These are phyloP conservation scores for Trametes maxima DNA, from an alignment of 768 basidiomycete genomes.

Conservation along the genomic window DNA sequence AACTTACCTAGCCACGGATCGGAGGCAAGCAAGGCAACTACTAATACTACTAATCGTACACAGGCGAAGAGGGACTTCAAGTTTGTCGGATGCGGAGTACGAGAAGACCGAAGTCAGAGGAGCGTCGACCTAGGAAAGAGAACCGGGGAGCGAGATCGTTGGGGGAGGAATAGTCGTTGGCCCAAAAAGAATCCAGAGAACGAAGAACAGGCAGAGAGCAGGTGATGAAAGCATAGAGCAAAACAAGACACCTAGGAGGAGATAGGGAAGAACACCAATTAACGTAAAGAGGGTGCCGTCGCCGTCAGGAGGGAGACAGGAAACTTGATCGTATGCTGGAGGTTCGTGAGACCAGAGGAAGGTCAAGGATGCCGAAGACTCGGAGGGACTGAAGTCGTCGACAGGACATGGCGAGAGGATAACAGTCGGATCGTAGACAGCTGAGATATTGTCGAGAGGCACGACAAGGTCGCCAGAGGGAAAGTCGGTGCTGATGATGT, in stretches of 20 bases:
- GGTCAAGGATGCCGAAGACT: not conserved
- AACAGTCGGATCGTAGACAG: too few species aligned
- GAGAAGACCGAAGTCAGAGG: not conserved
- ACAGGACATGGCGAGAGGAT: too few species aligned
- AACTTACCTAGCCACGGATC: too few species aligned
- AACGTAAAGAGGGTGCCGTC: not conserved
- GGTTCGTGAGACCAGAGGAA: not conserved
- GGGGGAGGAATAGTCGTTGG: not conserved
- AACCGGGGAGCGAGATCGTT: not conserved
- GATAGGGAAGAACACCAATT: not conserved
- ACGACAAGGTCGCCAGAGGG: too few species aligned
- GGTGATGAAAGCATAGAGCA: not conserved
- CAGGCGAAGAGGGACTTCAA: too few species aligned
- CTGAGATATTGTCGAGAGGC: too few species aligned
- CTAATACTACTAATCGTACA: too few species aligned
- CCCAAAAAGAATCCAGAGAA: not conserved
- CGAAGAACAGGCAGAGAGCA: not conserved
- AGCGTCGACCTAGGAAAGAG: not conserved
- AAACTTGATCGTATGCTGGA: too few species aligned
- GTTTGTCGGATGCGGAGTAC: too few species aligned
- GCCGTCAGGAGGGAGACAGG: not conserved
- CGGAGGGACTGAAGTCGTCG: too few species aligned
- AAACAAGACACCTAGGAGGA: constrained; percentile 2
- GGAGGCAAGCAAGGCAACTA: too few species aligned
- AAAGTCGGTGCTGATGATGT: too few species aligned